Base-by-base conservation (phyloP, 139 green algal genomes). In the Spirogloea muscicola region DNA sequence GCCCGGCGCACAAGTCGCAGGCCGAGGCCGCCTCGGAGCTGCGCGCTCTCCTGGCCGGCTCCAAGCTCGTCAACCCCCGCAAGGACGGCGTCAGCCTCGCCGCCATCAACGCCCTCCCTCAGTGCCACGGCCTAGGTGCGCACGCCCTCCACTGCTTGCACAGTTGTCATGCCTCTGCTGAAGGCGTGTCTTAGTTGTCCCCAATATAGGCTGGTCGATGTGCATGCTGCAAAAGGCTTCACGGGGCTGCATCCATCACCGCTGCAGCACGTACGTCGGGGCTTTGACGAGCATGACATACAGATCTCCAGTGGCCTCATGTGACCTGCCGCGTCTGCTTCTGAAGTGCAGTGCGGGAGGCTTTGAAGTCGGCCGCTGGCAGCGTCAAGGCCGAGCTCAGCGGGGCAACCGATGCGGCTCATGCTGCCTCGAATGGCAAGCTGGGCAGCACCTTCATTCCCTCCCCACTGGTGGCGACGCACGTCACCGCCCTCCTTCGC, bases 41-140 rank as follows among this genome's bases (percentile, higher is more conserved):
- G 61, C 69, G 72, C 0, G 77, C 69, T 1, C 68, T 96, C 78
- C 74, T 96, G 68, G 87, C 90, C 25, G 90, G 88, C 37, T 90
- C 82, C 41, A 88, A 84, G 29, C 71, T 72, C 13, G 75, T 87
- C 38, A 85, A 86, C 63, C 83, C 75, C 7, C 70, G 85, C 25
- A 92, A 93, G 55, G 85, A 76, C 1, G 84, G 77, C 36, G 58
- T 64, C 39, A 36, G 49, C 37, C 16, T 92, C 27, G n/a, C 46
- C 1, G 61, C 75, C 36, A 34, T 91, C 68, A 79, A 25, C 43
- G 57, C 42, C 5, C 61, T 85, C 3, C 83, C 84, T 18, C 84
- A 91, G 76, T 29, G 10, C 34, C 74, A 82, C 67, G 67, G 74
- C 2, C 74, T n/a, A n/a, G n/a, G n/a, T 6, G 40, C 7, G n/a